Base-by-base conservation (phyloP, 2,329 filamentous ascomycete genomes). In the Verticillium klebahnii region DNA sequence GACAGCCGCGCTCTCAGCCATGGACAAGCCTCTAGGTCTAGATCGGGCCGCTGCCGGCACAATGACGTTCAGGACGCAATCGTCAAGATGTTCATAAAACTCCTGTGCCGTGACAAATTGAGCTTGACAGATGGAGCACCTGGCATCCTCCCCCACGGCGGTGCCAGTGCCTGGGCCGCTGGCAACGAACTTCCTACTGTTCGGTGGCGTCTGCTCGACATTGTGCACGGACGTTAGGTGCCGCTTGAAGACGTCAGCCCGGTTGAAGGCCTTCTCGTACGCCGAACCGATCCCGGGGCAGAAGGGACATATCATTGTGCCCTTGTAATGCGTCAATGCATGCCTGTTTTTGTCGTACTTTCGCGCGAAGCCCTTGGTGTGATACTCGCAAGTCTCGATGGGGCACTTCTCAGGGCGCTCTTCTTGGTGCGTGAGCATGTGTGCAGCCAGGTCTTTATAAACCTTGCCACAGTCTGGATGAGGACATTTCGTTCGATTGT, bases 311-410 rank as follows among this genome's bases (percentile, higher is more conserved):
- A 97, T 90, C 93, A 98, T 97, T 15, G 92, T 97, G 9, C 94
- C 94, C 75, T 97, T 96, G 81, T 98, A 99, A 73, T 98, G 95
- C 2, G 94, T 98, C 66, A 98, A 78, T 1, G 94, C 96, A 73
- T 99, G 95, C 14, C 95, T 83, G 75, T 98, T 98, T 82, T 97
- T 97, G 79, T 98, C 95, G 73, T 98, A 99, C 75, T 98, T 98
- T 64, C 94, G 85, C 3, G 94, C 94, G 71, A 98, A 98, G 0
- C 94, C 94, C 75, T 97, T 98, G 68, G 85, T 84, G 75, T 97
- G 91, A 73, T 97, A 98, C 70, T 97, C 93, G 80, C 94, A 98
- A 2, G 89, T 93, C 61, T 89, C 83, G 63, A 98, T 97, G 0
- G 94, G 94, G 74, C 95, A 99, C 74, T 98, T 98, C 72, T 98